phyloP scores from a whole-genome alignment of 169 alveolate genomes.

The Babesia ovis region DNA sequence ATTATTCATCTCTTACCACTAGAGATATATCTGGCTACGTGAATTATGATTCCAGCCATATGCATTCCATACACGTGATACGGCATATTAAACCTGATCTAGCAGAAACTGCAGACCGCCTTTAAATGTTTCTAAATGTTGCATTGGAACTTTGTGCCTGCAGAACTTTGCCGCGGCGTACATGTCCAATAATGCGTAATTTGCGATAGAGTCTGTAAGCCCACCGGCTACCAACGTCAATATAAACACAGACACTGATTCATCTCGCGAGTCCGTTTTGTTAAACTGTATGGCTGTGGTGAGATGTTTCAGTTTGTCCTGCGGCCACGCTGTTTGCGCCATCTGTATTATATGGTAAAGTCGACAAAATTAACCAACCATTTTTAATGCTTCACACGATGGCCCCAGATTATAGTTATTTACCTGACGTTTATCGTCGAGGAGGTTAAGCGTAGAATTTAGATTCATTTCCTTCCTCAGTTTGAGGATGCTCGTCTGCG shows the following conservation, averaged over 20 bases:
- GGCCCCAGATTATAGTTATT: constrained; percentile 52
- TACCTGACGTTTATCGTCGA: constrained; percentile 43
- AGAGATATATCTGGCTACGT: no score
- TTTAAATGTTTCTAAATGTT: constrained; percentile 27
- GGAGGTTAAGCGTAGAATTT: constrained; percentile 48
- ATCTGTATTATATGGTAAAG: constrained; percentile 9
- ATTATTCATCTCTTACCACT: no score
- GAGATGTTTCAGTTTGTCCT: constrained; percentile 44
- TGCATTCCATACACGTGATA: no score
- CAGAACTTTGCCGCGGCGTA: constrained; percentile 35
- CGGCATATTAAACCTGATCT: not conserved
- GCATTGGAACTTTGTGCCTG: constrained; percentile 17
- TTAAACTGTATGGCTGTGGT: constrained; percentile 36
- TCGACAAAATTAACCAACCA: constrained; percentile 6
- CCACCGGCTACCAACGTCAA: constrained; percentile 61
- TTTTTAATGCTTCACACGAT: constrained; percentile 40
- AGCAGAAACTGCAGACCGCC: constrained; percentile 30
- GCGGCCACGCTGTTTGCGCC: constrained; percentile 27
- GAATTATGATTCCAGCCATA: no score
- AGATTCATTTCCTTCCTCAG: constrained; percentile 62
- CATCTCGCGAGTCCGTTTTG: constrained; percentile 37
- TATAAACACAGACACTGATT: constrained; percentile 45
- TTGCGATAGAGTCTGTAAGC: constrained; percentile 38
- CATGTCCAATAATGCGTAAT: constrained; percentile 31
- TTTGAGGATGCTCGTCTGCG: constrained; percentile 44